Conservation (phyloP, 768 basidiomycete genomes). For the Boletus vermiculosoides region DNA sequence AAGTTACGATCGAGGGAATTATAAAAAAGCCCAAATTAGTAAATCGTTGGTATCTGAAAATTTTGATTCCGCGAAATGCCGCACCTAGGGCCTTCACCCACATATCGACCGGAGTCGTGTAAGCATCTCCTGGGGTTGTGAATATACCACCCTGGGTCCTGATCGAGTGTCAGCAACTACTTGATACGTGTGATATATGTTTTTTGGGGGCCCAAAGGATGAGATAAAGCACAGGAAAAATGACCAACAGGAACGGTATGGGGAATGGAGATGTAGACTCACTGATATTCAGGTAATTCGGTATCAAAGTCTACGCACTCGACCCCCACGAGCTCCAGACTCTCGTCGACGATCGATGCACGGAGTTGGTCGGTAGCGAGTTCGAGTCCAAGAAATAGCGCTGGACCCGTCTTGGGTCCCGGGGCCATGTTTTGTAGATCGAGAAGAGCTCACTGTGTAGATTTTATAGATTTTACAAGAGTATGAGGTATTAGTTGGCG, state of each 20-base stretch:
- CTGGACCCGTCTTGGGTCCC: conserved; percentile 39
- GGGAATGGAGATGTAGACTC: conserved; percentile 34
- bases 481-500: conserved; percentile 15
- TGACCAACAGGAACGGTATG: neutral
- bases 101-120: conserved; percentile 87
- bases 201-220: neutral
- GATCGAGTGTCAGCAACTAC: conserved; percentile 20
- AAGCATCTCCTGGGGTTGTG: conserved; percentile 82
- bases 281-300: conserved; percentile 81
- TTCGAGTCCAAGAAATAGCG: conserved; percentile 85
- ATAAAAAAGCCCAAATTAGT: conserved; percentile 36
- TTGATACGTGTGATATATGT: conserved; percentile 12
- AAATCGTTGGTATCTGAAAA: conserved; percentile 41
- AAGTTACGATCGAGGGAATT: conserved; percentile 33
- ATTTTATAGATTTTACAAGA: conserved; percentile 6
- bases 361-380: conserved; percentile 81
- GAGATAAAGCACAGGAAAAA: neutral
- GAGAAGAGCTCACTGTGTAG: neutral
- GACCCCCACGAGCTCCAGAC: conserved; percentile 76
- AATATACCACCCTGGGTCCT: conserved; percentile 88
- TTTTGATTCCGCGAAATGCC: conserved; percentile 55
- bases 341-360: conserved; percentile 81
- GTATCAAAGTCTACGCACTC: conserved; percentile 83
- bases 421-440: conserved; percentile 31
- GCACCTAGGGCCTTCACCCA: conserved; percentile 84